Evolutionary conservation across 768 basidiomycete species (phyloP), one percentile per base, ranked within the genome.

Genomic region (Exidia glandulosa): DNA sequence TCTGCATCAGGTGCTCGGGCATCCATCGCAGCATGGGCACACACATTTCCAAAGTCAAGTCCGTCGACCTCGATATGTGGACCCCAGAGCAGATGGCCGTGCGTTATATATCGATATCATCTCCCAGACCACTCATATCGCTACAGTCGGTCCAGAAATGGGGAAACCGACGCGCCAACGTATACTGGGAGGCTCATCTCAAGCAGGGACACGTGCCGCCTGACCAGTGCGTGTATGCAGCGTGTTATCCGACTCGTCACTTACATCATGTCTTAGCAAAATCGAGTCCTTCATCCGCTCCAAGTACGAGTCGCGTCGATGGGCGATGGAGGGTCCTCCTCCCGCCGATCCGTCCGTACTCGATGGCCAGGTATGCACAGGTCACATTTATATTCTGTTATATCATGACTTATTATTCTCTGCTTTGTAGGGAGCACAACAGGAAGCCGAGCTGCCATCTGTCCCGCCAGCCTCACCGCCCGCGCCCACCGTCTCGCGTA

Each of bases 21-120:
- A 90, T 97, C 60, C 95, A 99, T 73, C 86, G 95, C 47, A 88
- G 91, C 41, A 94, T 99, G 92, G 95, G 95, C 61, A 97, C 95
- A 0, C 95, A 99, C 72, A 96, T 98, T 72, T 90, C 89, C 74
- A 90, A 88, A 69, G 90, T 99, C 70, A 96, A 96, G 69, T 95
- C 93, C 2, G 90, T 99, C 59, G 95, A 99, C 74, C 84, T 99
- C 58, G 95, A 99, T 67, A 83, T 89, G 19, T 99, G 95, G 95
- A 95, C 92, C 7, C 91, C 92, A 2, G 94, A 97, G 63, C 95
- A 99, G 75, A 94, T 99, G 88, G 84, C 86, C 75, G 94, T 93
- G 66, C 62, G 81, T 64, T 31, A 1, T 23, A 32, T 3, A 57
- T 32, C 16, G 54, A 30, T n/a, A 19, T 50, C 16, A 30, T 25